phyloP scores from a whole-genome alignment of 306 rosid species.

The Rubus parviflorus region DNA sequence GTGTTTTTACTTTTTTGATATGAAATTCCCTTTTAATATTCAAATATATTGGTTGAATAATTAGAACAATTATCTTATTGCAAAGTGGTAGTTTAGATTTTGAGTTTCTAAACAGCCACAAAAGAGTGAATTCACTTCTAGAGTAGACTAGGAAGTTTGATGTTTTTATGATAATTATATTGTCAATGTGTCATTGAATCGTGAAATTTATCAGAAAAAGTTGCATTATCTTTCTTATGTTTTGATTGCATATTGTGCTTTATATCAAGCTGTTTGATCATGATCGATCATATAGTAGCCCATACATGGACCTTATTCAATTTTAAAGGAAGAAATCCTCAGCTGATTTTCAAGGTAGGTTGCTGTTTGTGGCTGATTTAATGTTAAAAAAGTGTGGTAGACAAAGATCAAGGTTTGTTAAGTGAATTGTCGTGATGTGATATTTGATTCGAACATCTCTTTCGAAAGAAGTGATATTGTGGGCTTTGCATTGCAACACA shows the following conservation, averaged over 20 bases:
- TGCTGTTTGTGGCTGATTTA: background rate
- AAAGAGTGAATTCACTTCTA: background rate
- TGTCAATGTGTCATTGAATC: background rate
- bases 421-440: background rate
- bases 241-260: background rate
- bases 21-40: constrained; percentile 2
- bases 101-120: background rate
- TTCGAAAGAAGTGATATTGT: background rate
- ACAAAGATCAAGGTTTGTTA: background rate
- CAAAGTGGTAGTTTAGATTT: background rate
- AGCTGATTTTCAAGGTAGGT: background rate
- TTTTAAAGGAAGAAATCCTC: background rate
- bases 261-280: background rate
- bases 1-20: background rate
- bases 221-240: background rate
- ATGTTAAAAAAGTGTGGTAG: constrained; percentile 1
- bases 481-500: background rate
- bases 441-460: background rate
- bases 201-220: background rate
- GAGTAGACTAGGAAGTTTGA: background rate
- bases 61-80: background rate
- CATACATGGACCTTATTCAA: background rate
- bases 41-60: background rate
- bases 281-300: background rate
- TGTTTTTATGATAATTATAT: background rate